Evolutionary conservation across 768 basidiomycete species (phyloP).

Genomic region (Boletus vinaceobasis): DNA sequence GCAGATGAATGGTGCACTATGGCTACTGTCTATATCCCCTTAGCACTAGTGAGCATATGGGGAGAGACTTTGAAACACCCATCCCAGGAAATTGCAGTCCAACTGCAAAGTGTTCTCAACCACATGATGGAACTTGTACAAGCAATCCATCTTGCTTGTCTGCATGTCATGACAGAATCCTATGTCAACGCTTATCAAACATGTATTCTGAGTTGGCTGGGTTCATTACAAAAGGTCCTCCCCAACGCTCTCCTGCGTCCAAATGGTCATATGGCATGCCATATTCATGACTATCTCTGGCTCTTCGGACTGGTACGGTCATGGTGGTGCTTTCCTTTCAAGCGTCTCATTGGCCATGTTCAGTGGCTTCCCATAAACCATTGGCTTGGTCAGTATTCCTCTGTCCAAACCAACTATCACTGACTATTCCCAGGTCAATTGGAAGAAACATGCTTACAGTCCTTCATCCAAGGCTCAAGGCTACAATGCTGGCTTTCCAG

Average conservation of each 20-base stretch:
- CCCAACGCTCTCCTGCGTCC: constrained; percentile 11
- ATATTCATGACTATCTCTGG: constrained; percentile 31
- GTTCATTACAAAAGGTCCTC: constrained; percentile 17
- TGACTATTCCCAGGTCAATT: too few relatives aligned
- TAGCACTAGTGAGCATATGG: constrained; percentile 20
- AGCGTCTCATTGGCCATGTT: too few relatives aligned
- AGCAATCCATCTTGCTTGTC: constrained; percentile 20
- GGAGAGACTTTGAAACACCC: not conserved
- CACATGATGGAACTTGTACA: constrained; percentile 31
- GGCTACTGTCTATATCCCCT: too few relatives aligned
- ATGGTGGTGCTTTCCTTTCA: constrained; percentile 35
- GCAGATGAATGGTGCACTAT: too few relatives aligned
- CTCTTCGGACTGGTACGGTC: constrained; percentile 36
- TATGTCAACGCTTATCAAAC: constrained; percentile 7
- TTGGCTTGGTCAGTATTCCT: constrained; percentile 18
- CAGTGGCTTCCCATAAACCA: constrained; percentile 33
- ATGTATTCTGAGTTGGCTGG: constrained; percentile 16
- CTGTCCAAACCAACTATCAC: not conserved
- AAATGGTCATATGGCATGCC: constrained; percentile 33
- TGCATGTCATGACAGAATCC: constrained; percentile 5
- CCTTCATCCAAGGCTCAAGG: constrained; percentile 14
- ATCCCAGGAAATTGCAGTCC: not conserved
- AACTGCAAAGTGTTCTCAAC: constrained; percentile 10
- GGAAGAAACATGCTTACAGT: not conserved
- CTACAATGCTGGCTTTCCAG: constrained; percentile 5